Conservation (phyloP, 768 basidiomycete species). For the Hydnomerulius pinastri region DNA sequence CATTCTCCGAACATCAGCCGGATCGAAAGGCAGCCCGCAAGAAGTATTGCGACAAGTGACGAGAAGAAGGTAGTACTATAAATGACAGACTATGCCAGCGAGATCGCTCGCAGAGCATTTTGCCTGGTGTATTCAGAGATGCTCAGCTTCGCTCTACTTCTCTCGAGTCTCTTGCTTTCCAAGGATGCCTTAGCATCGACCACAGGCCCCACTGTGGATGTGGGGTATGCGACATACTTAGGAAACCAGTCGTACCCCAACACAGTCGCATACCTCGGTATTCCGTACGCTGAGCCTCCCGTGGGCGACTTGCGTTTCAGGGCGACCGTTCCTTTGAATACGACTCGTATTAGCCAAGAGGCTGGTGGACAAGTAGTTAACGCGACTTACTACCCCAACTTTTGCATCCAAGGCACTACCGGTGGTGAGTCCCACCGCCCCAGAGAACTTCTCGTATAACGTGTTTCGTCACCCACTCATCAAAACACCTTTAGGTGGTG, state of each 20-base stretch:
- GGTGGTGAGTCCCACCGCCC: constrained; percentile 40
- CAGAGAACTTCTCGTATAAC: background rate
- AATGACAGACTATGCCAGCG: background rate
- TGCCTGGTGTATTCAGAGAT: background rate
- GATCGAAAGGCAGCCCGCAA: no score
- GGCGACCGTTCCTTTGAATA: constrained; percentile 54
- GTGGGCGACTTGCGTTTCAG: constrained; percentile 44
- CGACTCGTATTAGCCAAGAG: constrained; percentile 39
- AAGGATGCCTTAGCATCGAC: constrained; percentile 8
- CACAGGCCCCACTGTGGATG: constrained; percentile 44
- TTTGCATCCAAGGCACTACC: constrained; percentile 60
- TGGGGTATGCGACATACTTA: constrained; percentile 59
- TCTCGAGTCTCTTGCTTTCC: constrained; percentile 25
- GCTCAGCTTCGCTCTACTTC: background rate
- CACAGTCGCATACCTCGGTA: constrained; percentile 55
- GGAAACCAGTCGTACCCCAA: constrained; percentile 55
- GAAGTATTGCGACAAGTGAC: no score
- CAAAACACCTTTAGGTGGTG: constrained; percentile 39
- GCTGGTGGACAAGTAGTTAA: constrained; percentile 45
- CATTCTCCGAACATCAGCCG: background rate
- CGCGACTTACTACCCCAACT: constrained; percentile 54
- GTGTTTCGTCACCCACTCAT: background rate
- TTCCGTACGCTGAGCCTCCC: constrained; percentile 47
- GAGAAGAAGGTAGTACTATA: no score
- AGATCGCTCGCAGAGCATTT: background rate